Evolutionary conservation across 345 rosid genomes (phyloP), one percentile per base, ranked within the genome.

Genomic region (Conringia planisiliqua): DNA sequence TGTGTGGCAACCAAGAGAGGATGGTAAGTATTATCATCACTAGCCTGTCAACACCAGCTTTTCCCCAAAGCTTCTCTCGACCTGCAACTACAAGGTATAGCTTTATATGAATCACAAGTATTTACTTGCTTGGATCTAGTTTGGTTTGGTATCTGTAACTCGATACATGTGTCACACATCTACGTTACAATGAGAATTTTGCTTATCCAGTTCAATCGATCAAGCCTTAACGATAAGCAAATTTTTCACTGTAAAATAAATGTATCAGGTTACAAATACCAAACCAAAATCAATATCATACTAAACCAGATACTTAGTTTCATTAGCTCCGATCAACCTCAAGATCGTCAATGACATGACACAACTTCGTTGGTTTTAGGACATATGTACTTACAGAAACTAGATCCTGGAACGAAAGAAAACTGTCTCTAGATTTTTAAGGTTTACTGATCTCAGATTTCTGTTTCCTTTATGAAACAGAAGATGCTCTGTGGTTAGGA

Each of bases 21-120:
- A 73, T 73, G 71, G 30, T 24, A 48, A 32, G 44, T 71, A 54
- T 13, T 22, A 52, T 18, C 30, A 39, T 30, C 40, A 66, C 14
- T 58, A 35, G 51, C 66, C 27, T 55, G 30, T 65, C 78, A 17
- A 35, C 7, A 60, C 26, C 68, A n/a, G 62, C 51, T 40, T 55
- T 20, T 20, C 11, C 62, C 27, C 67, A 29, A 2, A 38, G 29
- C 62, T 68, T 68, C 62, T 18, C 79, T 75, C 58, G 70, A 52
- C 64, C 74, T 69, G 48, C 50, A 13, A 18, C 54, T 43, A 59
- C 73, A 38, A 67, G 78, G 78, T 74, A 52, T 12, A 26, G 30
- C 30, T 48, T 4, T 7, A 20, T 50, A 20, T 22, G 14, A 50
- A 70, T 2, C 24, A 24, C 12, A 14, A 6, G 10, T 63, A 27